Evolutionary conservation across 2,329 filamentous ascomycete genomes (phyloP).

Genomic region (Xylaria sp.): DNA sequence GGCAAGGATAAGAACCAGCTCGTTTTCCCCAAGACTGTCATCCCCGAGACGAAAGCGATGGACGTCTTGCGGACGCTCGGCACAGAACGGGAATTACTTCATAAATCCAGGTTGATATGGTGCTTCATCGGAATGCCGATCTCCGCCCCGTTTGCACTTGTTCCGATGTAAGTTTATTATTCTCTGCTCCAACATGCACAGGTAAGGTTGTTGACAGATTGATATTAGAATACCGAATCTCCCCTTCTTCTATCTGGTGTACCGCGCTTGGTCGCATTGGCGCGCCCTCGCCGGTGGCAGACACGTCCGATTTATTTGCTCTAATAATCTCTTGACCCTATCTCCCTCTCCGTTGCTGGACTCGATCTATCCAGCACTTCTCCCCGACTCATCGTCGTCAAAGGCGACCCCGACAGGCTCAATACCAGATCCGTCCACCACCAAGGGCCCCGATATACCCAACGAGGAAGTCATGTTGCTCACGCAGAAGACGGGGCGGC

Average conservation of each 20-base stretch:
- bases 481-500: constrained; percentile 55
- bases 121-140: constrained; percentile 83
- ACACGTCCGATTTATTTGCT: constrained; percentile 79
- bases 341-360: constrained; percentile 72
- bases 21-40: constrained; percentile 72
- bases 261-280: constrained; percentile 91
- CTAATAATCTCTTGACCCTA: constrained; percentile 70
- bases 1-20: constrained; percentile 70
- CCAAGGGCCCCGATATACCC: constrained; percentile 8
- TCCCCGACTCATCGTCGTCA: constrained; percentile 31
- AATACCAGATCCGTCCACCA: constrained; percentile 26
- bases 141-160: constrained; percentile 76
- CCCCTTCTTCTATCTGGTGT: constrained; percentile 94
- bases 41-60: constrained; percentile 65
- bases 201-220: constrained; percentile 18
- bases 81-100: constrained; percentile 77
- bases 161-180: constrained; percentile 74
- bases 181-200: neutral
- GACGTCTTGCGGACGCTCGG: constrained; percentile 71
- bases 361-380: constrained; percentile 62
- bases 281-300: constrained; percentile 81
- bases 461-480: constrained; percentile 53
- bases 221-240: constrained; percentile 77
- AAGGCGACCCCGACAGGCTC: constrained; percentile 32
- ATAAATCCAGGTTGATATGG: constrained; percentile 77